Evolutionary conservation across 2,329 filamentous ascomycete species (phyloP).

Genomic region (Arthrobotrys iridis): DNA sequence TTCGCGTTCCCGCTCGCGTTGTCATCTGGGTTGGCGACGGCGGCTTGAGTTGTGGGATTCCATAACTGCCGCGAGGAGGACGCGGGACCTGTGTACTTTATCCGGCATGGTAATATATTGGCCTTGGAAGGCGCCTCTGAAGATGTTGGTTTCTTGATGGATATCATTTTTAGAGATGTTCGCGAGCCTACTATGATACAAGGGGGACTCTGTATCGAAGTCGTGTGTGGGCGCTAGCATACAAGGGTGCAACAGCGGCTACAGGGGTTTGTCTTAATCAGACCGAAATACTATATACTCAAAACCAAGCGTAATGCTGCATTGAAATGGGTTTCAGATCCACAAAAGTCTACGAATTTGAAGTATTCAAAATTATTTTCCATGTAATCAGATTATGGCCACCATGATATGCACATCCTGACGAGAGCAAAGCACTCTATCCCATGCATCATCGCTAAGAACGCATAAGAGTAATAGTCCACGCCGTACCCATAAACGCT

Average conservation of each 20-base stretch:
- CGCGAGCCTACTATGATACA: no score
- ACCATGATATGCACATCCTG: background rate
- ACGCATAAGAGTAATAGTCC: background rate
- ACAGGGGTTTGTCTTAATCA: no score
- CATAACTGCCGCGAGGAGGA: conserved; percentile 49
- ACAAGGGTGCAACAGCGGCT: no score
- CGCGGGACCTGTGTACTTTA: conserved; percentile 52
- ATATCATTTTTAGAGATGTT: conserved; percentile 45
- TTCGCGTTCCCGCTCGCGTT: background rate
- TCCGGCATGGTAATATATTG: conserved; percentile 45
- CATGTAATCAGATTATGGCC: no score
- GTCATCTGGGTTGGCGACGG: background rate
- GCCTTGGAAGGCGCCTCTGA: conserved; percentile 29
- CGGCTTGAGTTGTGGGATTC: conserved; percentile 24
- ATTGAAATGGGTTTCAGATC: no score
- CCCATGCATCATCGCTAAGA: conserved; percentile 1
- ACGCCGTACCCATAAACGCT: background rate
- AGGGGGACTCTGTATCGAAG: no score
- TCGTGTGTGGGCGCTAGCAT: no score
- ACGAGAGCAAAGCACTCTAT: background rate
- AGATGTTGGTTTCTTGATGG: conserved; percentile 20
- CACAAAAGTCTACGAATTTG: no score
- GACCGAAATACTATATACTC: no score
- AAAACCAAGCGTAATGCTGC: no score
- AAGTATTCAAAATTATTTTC: no score